Conservation (phyloP, 768 basidiomycete species). For the Sarcomyxa edulis region DNA sequence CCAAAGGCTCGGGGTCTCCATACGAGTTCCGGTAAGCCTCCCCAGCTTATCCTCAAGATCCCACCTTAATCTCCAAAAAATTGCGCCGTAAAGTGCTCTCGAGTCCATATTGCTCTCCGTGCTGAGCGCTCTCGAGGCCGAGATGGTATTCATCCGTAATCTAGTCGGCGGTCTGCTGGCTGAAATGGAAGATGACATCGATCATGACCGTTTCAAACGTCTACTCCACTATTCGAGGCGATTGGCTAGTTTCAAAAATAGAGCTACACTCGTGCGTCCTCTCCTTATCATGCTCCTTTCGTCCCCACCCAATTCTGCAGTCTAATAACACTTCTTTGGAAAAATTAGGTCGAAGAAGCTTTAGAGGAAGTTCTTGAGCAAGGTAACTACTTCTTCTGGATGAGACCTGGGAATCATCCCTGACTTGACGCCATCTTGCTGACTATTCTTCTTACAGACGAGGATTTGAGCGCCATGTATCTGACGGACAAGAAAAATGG, state of each 20-base stretch:
- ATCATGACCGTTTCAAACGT: slow-evolving; percentile 89
- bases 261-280: slow-evolving; percentile 69
- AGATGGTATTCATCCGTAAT: slow-evolving; percentile 91
- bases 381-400: slow-evolving; percentile 40
- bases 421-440: not conserved
- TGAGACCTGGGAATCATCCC: slow-evolving; percentile 4
- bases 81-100: slow-evolving; percentile 82
- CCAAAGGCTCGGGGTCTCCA: slow-evolving; percentile 61
- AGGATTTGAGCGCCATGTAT: slow-evolving; percentile 94
- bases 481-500: slow-evolving; percentile 78
- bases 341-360: slow-evolving; percentile 73
- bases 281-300: not conserved
- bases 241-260: slow-evolving; percentile 83
- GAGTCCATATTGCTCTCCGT: slow-evolving; percentile 93
- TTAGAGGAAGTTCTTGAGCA: slow-evolving; percentile 89
- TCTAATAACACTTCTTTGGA: slow-evolving; percentile 1
- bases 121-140: slow-evolving; percentile 88
- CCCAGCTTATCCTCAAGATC: not conserved
- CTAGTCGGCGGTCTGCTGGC: slow-evolving; percentile 86
- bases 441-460: slow-evolving; percentile 48
- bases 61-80: no score
- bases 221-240: slow-evolving; percentile 90
- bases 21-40: slow-evolving; percentile 78
- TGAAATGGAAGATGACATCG: slow-evolving; percentile 93
- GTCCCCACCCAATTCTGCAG: slow-evolving; percentile 5